Conservation (phyloP, 208 protist species). For the Baffinella frigidus region DNA sequence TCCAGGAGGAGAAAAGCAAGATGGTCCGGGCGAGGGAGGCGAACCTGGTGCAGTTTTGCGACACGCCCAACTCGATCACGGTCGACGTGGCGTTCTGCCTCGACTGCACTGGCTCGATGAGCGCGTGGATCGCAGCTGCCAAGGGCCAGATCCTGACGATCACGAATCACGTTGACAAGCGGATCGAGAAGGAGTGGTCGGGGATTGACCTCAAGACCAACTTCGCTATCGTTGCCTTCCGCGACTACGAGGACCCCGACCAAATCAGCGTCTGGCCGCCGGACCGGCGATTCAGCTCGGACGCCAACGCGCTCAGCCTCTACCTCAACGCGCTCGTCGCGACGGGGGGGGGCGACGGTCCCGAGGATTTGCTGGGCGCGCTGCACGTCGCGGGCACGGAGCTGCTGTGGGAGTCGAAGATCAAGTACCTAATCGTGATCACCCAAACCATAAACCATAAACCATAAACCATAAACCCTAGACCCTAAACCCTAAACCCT, state of each 20-base stretch:
- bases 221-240: background rate
- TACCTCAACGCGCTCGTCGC: background rate
- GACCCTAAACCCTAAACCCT: too few species aligned
- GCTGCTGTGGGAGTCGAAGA: background rate
- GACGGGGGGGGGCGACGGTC: background rate
- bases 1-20: background rate
- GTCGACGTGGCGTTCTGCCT: background rate
- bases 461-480: too few species aligned
- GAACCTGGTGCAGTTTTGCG: background rate
- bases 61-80: background rate
- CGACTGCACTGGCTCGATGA: conserved; percentile 41
- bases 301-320: background rate
- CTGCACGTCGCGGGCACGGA: background rate
- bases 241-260: background rate
- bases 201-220: background rate
- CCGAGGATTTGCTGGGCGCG: background rate
- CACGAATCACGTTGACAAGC: too few species aligned
- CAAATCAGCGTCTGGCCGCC: background rate
- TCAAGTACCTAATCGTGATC: background rate
- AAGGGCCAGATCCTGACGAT: background rate
- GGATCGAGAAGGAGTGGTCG: too few species aligned
- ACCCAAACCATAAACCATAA: too few species aligned
- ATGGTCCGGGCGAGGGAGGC: background rate
- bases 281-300: background rate
- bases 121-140: background rate